Percentiles rank a stretch among this genome's conserved stretches.
phyloP scores from a whole-genome alignment of 805 yeast genomes.

The Geotrichum ghanense region DNA sequence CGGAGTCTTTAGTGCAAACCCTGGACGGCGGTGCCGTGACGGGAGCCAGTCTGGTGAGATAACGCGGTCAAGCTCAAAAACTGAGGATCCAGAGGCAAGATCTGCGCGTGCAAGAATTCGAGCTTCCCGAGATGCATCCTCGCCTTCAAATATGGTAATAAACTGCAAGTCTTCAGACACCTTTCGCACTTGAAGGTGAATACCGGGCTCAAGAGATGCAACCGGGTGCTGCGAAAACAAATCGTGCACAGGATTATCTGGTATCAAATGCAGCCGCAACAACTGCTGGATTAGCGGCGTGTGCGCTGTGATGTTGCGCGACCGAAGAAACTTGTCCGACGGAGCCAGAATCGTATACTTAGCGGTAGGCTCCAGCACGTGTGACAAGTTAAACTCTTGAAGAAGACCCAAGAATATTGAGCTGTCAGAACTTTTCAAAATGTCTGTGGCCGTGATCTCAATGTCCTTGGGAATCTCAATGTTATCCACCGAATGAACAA shows the following conservation, averaged over 20 bases:
- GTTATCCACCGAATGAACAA: slow-evolving; percentile 55
- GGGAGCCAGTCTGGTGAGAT: not conserved
- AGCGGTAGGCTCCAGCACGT: slow-evolving; percentile 30
- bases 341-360: slow-evolving; percentile 66
- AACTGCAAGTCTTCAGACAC: not conserved
- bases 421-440: slow-evolving; percentile 45
- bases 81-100: not conserved
- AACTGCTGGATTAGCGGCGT: slow-evolving; percentile 40
- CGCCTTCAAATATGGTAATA: not conserved
- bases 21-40: too few relatives aligned
- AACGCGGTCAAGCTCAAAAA: not conserved
- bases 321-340: slow-evolving; percentile 43
- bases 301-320: slow-evolving; percentile 34
- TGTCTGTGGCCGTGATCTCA: slow-evolving; percentile 40
- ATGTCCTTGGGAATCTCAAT: slow-evolving; percentile 48
- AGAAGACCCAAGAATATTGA: slow-evolving; percentile 36
- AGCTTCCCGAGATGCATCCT: not conserved
- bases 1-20: too few relatives aligned
- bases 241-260: slow-evolving; percentile 28
- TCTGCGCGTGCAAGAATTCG: not conserved
- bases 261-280: slow-evolving; percentile 58
- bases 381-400: slow-evolving; percentile 32
- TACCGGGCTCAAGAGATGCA: slow-evolving; percentile 13
- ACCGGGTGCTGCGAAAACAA: slow-evolving; percentile 15
- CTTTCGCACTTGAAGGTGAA: not conserved